Evolutionary conservation across 257 asterid genomes (phyloP), one percentile per base, ranked within the genome.

Genomic region (Solanum infundibuliforme): DNA sequence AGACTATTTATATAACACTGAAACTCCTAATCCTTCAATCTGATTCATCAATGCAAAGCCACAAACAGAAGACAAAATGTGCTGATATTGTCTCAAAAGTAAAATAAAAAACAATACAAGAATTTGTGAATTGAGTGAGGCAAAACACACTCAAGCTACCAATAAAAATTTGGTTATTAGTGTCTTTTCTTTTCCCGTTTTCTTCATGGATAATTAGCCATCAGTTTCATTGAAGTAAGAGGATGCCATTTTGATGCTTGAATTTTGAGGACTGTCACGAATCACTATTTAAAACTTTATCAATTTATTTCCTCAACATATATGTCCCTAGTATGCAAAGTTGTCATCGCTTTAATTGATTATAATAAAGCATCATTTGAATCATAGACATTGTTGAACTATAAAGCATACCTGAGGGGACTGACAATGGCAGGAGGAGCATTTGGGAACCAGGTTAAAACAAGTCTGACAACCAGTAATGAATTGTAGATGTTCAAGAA

Each of bases 391-490:
- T 48, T 9, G 35, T 48, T 82, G 41, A 48, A 79, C 77, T 39
- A 36, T 60, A 35, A 85, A 68, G n/a, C 87, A 69, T 88, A 96
- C 98, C 98, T 95, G 88, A 94, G 95, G 48, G 98, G 98, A 73
- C 93, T 92, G 88, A 96, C 98, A 84, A 96, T 77, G 29, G 93
- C 98, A 20, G 95, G 94, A 89, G 99, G 99, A 69, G 97, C 96
- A 88, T 90, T 95, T 7, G 99, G 99, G 90, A 96, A 96, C 99
- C 98, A 96, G 65, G 98, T 94, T 66, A 96, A 91, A 87, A 96
- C 98, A 77, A 96, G 98, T 93, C 99, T 93, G 52, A 86, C 93
- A 68, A 96, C 90, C 89, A 95, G 90, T 90, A 95, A 76, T 34
- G 98, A 93, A 89, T 96, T 95, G 92, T 96, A 96, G 89, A 96